Percentiles rank a stretch among this genome's conserved stretches.
These are phyloP conservation scores for Euclidium syriacum DNA, from an alignment of 345 rosid genomes.

Conservation along the genomic window DNA sequence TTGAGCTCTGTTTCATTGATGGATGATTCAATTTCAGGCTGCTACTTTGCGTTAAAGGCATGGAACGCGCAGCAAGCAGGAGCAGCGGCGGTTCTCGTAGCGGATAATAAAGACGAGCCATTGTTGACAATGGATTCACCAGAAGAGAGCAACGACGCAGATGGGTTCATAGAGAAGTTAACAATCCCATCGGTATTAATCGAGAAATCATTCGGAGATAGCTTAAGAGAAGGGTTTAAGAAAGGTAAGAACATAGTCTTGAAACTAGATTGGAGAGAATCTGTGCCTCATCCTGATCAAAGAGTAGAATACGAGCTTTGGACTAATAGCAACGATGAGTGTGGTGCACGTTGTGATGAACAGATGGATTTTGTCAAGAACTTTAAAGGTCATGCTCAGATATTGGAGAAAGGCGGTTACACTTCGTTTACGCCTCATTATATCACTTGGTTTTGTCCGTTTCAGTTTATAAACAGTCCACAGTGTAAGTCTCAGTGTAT, in stretches of 20 bases:
- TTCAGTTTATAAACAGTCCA: constrained; percentile 46
- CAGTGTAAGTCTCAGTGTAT: constrained; percentile 98
- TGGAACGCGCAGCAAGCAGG: constrained; percentile 91
- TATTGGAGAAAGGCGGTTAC: constrained; percentile 75
- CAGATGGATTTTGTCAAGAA: constrained; percentile 85
- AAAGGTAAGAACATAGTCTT: constrained; percentile 54
- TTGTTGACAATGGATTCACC: constrained; percentile 94
- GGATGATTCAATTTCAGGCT: constrained; percentile 50
- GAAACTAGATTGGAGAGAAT: constrained; percentile 85
- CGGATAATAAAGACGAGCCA: constrained; percentile 68
- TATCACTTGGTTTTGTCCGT: constrained; percentile 91
- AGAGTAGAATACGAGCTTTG: constrained; percentile 92
- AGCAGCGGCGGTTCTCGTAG: constrained; percentile 81
- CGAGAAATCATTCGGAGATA: constrained; percentile 61
- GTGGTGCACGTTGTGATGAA: constrained; percentile 79
- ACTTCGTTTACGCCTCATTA: constrained; percentile 91
- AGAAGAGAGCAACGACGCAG: constrained; percentile 42
- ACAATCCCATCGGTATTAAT: constrained; percentile 79
- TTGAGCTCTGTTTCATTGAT: background rate
- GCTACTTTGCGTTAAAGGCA: constrained; percentile 81
- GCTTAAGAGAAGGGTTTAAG: constrained; percentile 58
- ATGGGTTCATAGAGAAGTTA: constrained; percentile 69
- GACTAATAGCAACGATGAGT: constrained; percentile 95
- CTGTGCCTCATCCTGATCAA: constrained; percentile 90
- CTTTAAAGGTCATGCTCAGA: constrained; percentile 91